Conservation (phyloP, 2,329 filamentous ascomycete species). For the Diaporthe sp. region DNA sequence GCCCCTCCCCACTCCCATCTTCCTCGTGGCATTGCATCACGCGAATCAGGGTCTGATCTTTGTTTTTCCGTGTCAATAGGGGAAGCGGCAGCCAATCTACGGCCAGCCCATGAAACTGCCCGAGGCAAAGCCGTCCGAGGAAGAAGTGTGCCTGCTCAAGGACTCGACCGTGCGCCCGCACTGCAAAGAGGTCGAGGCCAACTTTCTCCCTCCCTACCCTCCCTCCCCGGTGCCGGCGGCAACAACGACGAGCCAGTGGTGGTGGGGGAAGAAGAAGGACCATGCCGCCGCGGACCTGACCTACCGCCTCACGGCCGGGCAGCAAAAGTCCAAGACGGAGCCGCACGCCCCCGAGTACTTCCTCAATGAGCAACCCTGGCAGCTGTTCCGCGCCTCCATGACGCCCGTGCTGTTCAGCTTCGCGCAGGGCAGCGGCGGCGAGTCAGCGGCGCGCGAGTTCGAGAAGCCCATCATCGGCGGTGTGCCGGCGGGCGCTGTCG, state of each 20-base stretch:
- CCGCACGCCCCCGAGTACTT: conserved; percentile 35
- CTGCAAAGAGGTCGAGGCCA: conserved; percentile 38
- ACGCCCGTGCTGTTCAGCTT: conserved; percentile 43
- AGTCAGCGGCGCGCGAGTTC: conserved; percentile 25
- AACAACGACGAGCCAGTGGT: neutral
- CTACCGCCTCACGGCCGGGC: conserved; percentile 36
- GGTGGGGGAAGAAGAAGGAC: conserved; percentile 1
- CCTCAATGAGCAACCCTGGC: conserved; percentile 40
- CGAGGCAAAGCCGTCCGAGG: conserved; percentile 6
- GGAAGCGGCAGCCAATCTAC: conserved; percentile 37
- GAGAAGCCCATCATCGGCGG: conserved; percentile 33
- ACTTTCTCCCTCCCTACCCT: conserved; percentile 41
- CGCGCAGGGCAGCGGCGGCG: conserved; percentile 29
- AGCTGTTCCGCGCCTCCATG: conserved; percentile 40
- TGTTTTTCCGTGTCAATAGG: neutral
- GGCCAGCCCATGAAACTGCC: conserved; percentile 43
- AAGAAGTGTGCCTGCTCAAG: conserved; percentile 42
- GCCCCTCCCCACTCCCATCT: no score
- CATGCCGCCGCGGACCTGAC: conserved; percentile 37
- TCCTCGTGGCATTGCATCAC: neutral
- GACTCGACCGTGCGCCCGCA: conserved; percentile 38
- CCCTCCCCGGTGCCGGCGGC: neutral
- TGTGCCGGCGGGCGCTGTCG: conserved; percentile 36
- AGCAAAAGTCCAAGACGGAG: conserved; percentile 34
- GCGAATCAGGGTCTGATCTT: neutral